Evolutionary conservation across 768 basidiomycete species (phyloP).

Genomic region (Guyanaporus albipodus): DNA sequence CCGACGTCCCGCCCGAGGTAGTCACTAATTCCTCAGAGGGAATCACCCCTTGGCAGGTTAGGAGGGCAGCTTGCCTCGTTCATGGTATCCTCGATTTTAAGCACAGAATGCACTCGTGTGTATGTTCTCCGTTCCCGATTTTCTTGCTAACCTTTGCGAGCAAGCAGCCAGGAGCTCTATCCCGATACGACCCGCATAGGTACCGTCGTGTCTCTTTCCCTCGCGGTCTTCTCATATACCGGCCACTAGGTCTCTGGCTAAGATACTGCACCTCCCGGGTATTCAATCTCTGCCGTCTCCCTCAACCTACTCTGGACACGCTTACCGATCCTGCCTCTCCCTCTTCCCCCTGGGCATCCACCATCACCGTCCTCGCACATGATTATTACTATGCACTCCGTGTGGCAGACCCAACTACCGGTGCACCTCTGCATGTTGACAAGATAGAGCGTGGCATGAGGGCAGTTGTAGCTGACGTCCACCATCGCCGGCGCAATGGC

Average conservation of each 20-base stretch:
- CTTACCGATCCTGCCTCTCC: slow-evolving; percentile 44
- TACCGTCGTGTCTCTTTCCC: slow-evolving; percentile 17
- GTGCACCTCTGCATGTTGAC: slow-evolving; percentile 32
- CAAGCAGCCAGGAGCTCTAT: slow-evolving; percentile 58
- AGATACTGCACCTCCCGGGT: slow-evolving; percentile 51
- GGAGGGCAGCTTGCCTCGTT: slow-evolving; percentile 79
- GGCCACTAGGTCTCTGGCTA: slow-evolving; percentile 55
- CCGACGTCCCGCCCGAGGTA: slow-evolving; percentile 46
- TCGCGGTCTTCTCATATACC: not conserved
- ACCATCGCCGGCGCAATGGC: slow-evolving; percentile 43
- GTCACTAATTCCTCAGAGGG: slow-evolving; percentile 26
- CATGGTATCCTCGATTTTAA: slow-evolving; percentile 73
- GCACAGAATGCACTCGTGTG: slow-evolving; percentile 58
- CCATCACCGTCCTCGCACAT: slow-evolving; percentile 64
- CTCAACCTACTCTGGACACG: slow-evolving; percentile 60
- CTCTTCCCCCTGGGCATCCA: slow-evolving; percentile 41
- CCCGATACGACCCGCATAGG: slow-evolving; percentile 73
- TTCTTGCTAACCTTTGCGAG: slow-evolving; percentile 7
- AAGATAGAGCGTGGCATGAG: slow-evolving; percentile 46
- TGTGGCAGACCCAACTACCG: slow-evolving; percentile 40
- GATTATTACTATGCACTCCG: slow-evolving; percentile 79
- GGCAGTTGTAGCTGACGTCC: slow-evolving; percentile 54
- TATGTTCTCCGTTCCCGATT: slow-evolving; percentile 7
- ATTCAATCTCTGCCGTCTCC: slow-evolving; percentile 80
- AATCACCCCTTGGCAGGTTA: slow-evolving; percentile 78